A percentile compares a stretch with the other conserved stretches of the same genome.
Conservation (phyloP, 73 alveolate species). For the Paramecium tetraurelia region DNA sequence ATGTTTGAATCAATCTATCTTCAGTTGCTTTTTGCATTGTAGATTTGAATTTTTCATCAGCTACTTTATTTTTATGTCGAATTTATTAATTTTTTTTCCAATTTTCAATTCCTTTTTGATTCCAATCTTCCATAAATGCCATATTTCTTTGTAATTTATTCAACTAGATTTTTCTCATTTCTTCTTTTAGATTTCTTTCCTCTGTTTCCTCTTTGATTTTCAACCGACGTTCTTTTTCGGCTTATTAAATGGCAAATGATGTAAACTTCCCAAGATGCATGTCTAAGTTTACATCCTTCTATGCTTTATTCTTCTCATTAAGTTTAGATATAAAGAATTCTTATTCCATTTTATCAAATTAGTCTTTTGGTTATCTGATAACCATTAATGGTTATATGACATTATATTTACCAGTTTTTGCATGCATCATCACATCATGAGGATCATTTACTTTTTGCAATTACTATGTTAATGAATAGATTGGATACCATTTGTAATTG, state of each 20-base stretch:
- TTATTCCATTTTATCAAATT: constrained; percentile 74
- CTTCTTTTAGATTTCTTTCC: constrained; percentile 80
- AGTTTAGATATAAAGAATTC: constrained; percentile 66
- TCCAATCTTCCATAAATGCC: constrained; percentile 98
- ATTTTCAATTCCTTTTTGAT: constrained; percentile 93
- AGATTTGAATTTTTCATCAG: constrained; percentile 87
- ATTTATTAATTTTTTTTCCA: constrained; percentile 95
- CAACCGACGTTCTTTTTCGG: constrained; percentile 71
- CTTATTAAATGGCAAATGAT: constrained; percentile 78
- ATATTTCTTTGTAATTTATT: constrained; percentile 94
- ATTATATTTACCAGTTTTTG: constrained; percentile 76
- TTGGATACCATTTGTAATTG: constrained; percentile 71
- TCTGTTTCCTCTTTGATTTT: constrained; percentile 77
- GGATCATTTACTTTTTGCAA: constrained; percentile 81
- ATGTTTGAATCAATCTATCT: constrained; percentile 73
- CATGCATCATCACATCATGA: constrained; percentile 74
- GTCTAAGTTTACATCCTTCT: constrained; percentile 89
- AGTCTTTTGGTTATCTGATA: constrained; percentile 71
- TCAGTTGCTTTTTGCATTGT: constrained; percentile 82
- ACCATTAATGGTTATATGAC: constrained; percentile 73
- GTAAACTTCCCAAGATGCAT: constrained; percentile 84
- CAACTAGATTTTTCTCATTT: constrained; percentile 83
- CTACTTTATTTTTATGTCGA: constrained; percentile 89
- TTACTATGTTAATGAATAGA: neutral
- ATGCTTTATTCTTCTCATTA: constrained; percentile 82